Percentiles rank a stretch among this genome's conserved stretches.
Evolutionary conservation across 208 protist genomes (phyloP).

Genomic region (Herpetomonas samuelpessoai): DNA sequence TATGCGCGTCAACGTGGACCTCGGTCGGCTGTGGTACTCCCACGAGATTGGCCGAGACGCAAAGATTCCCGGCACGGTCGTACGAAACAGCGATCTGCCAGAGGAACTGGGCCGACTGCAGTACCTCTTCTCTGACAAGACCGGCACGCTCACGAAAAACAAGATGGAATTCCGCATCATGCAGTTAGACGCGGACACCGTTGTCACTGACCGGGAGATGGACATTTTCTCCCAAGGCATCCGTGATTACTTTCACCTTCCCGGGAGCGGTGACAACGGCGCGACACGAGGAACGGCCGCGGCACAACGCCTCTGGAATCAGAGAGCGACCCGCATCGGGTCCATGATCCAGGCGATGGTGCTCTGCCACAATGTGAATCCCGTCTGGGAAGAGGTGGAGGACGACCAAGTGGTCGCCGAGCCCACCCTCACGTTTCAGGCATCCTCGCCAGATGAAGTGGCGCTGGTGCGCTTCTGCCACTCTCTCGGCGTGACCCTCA

Average conservation of each 20-base stretch:
- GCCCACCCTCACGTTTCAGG: constrained; percentile 71
- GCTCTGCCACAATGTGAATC: constrained; percentile 97
- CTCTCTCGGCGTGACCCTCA: constrained; percentile 62
- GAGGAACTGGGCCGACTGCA: constrained; percentile 98
- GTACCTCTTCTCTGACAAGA: constrained; percentile 99
- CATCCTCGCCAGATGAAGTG: constrained; percentile 94
- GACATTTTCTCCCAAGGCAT: constrained; percentile 38
- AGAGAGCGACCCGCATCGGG: constrained; percentile 56
- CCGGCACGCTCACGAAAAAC: constrained; percentile 98
- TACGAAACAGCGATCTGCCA: constrained; percentile 95
- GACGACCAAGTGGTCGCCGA: constrained; percentile 1
- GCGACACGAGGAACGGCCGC: constrained; percentile 7
- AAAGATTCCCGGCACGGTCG: constrained; percentile 86
- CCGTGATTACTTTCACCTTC: constrained; percentile 29
- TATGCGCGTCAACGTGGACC: constrained; percentile 97
- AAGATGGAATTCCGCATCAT: constrained; percentile 87
- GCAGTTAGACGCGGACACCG: constrained; percentile 41
- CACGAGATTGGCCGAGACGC: constrained; percentile 90
- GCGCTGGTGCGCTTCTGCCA: constrained; percentile 96
- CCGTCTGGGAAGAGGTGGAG: constrained; percentile 69
- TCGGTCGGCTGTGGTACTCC: constrained; percentile 96
- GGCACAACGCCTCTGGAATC: constrained; percentile 20
- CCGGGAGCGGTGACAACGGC: neutral
- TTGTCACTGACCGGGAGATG: constrained; percentile 49
- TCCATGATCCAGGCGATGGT: constrained; percentile 86